A percentile compares a stretch with the other conserved stretches of the same genome.
Conservation (phyloP, 306 rosid species). For the Abrus precatorius region DNA sequence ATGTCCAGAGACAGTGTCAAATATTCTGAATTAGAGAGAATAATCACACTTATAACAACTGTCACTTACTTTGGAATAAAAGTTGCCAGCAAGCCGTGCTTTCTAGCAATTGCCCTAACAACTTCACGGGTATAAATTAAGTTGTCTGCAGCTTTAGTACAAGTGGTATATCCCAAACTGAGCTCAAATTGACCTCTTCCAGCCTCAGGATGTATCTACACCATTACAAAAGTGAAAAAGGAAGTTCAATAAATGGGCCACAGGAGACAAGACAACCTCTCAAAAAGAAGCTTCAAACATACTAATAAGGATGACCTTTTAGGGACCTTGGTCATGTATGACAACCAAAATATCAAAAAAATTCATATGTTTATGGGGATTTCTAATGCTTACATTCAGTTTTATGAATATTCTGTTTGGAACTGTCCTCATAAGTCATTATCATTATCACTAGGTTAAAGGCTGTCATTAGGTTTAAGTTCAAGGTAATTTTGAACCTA, state of each 20-base stretch:
- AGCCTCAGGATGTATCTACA: conserved; percentile 85
- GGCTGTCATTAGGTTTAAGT: background rate
- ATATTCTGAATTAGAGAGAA: background rate
- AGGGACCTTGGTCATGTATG: conserved; percentile 31
- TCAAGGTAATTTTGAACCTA: background rate
- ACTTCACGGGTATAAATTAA: conserved; percentile 78
- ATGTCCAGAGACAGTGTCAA: background rate
- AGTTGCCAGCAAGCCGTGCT: conserved; percentile 83
- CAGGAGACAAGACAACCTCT: background rate
- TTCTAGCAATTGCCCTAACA: conserved; percentile 81
- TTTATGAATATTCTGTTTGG: background rate
- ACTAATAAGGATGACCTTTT: conserved; percentile 19
- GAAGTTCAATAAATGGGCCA: conserved; percentile 25
- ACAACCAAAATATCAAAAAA: conserved; percentile 3
- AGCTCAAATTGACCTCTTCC: conserved; percentile 94
- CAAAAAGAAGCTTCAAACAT: conserved; percentile 11
- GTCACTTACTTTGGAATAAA: conserved; percentile 89
- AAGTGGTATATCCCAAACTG: conserved; percentile 63
- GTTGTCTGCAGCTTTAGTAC: conserved; percentile 79
- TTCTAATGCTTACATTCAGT: conserved; percentile 15
- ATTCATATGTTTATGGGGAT: background rate
- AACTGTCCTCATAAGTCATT: background rate
- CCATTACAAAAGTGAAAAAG: conserved; percentile 6
- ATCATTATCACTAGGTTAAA: background rate
- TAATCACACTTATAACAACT: conserved; percentile 14